Conservation (phyloP, 306 rosid species). For the Lathyrus sativus region DNA sequence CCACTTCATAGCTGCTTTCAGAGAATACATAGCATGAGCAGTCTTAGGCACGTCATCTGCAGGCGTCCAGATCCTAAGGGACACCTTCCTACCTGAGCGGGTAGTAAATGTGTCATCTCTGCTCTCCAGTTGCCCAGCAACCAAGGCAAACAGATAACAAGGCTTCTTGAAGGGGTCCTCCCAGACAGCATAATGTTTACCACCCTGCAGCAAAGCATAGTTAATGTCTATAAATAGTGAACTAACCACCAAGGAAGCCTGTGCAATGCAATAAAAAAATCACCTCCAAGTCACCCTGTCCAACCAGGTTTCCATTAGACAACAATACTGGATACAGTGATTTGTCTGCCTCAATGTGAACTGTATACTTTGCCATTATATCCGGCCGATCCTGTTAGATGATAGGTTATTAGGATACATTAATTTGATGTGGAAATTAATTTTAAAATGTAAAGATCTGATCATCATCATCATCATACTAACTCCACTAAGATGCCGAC, state of each 20-base stretch:
- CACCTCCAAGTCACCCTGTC: constrained; percentile 88
- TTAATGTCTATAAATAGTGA: constrained; percentile 28
- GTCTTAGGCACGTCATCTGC: constrained; percentile 84
- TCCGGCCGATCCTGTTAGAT: constrained; percentile 92
- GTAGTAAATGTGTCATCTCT: constrained; percentile 78
- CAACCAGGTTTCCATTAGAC: constrained; percentile 92
- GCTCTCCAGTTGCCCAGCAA: constrained; percentile 90
- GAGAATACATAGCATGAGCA: constrained; percentile 91
- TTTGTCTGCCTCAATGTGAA: constrained; percentile 82
- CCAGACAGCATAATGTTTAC: constrained; percentile 91
- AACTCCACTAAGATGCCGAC: constrained; percentile 44
- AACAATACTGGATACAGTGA: constrained; percentile 85
- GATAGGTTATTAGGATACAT: constrained; percentile 36
- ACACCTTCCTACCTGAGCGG: constrained; percentile 76
- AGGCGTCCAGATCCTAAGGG: constrained; percentile 96
- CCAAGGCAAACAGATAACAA: constrained; percentile 97
- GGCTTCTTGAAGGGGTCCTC: constrained; percentile 99
- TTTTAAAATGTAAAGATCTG: constrained; percentile 24
- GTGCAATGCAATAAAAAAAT: constrained; percentile 37
- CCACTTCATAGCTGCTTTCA: constrained; percentile 99
- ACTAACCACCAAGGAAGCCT: constrained; percentile 22
- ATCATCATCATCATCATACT: constrained; percentile 15
- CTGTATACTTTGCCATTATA: constrained; percentile 93
- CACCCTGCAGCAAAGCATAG: constrained; percentile 63
- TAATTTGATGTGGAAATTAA: constrained; percentile 29